phyloP scores from a whole-genome alignment of 2,329 filamentous ascomycete species.

The Ascocoryne sarcoides region DNA sequence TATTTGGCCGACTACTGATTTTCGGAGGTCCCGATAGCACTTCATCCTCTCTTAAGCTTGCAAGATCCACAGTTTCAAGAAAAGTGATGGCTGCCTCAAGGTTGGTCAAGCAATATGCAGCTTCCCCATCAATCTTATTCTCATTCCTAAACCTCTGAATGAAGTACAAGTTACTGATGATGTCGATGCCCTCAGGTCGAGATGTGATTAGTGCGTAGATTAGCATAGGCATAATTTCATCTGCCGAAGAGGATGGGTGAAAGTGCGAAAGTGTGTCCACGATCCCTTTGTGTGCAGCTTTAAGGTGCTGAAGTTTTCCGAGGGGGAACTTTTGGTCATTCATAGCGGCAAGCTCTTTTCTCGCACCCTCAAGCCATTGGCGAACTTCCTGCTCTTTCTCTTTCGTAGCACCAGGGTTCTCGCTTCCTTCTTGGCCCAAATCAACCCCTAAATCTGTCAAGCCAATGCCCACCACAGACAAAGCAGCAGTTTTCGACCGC shows the following conservation, averaged over 20 bases:
- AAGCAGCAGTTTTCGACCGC: constrained; percentile 83
- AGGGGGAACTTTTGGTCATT: constrained; percentile 78
- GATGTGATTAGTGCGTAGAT: constrained; percentile 94
- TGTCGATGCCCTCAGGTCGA: constrained; percentile 74
- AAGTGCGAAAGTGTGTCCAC: constrained; percentile 72
- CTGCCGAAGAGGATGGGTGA: constrained; percentile 76
- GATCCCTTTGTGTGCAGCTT: constrained; percentile 84
- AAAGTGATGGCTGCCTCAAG: constrained; percentile 93
- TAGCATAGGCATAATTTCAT: constrained; percentile 92
- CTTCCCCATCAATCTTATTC: constrained; percentile 81
- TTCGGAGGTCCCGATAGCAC: constrained; percentile 59
- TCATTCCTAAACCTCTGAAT: constrained; percentile 86
- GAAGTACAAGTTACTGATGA: constrained; percentile 91
- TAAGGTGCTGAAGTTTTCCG: constrained; percentile 83
- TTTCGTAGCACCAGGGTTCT: constrained; percentile 47
- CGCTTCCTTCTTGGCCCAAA: constrained; percentile 44
- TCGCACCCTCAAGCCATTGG: constrained; percentile 62
- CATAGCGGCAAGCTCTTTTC: constrained; percentile 69
- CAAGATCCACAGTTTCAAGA: constrained; percentile 87
- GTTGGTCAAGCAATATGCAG: constrained; percentile 93
- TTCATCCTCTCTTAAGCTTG: constrained; percentile 77
- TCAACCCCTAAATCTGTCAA: constrained; percentile 77
- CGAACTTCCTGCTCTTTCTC: constrained; percentile 60
- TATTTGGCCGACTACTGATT: constrained; percentile 38
- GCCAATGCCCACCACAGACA: constrained; percentile 86